phyloP scores from a whole-genome alignment of 2,329 filamentous ascomycete species.

The Colletotrichum theobromicola region DNA sequence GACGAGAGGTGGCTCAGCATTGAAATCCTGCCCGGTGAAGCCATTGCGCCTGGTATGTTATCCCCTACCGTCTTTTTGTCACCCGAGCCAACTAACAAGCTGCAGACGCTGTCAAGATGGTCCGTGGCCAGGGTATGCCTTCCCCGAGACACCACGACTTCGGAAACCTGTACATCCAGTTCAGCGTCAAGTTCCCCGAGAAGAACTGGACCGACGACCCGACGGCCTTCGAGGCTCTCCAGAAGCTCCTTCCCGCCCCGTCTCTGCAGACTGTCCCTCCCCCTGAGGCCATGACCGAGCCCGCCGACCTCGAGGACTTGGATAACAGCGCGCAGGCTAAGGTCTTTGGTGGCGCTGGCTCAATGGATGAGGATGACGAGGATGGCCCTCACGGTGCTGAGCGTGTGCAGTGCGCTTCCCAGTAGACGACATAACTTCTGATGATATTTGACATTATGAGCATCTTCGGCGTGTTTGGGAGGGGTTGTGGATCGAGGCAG shows the following conservation, averaged over 20 bases:
- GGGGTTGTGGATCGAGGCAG: constrained; percentile 24
- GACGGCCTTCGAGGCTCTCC: constrained; percentile 78
- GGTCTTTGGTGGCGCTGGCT: constrained; percentile 61
- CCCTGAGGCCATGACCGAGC: constrained; percentile 87
- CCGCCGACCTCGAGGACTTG: constrained; percentile 84
- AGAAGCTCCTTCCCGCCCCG: constrained; percentile 81
- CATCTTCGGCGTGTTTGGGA: constrained; percentile 23
- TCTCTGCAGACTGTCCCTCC: constrained; percentile 70
- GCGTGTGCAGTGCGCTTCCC: constrained; percentile 85
- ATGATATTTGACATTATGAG: constrained; percentile 18
- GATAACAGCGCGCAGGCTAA: constrained; percentile 72
- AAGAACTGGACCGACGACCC: constrained; percentile 71
- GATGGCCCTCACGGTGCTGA: constrained; percentile 77
- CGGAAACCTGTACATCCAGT: constrained; percentile 97
- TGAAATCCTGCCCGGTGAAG: constrained; percentile 91
- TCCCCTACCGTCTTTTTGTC: constrained; percentile 10
- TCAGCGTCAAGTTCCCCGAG: constrained; percentile 95
- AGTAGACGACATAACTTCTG: constrained; percentile 60
- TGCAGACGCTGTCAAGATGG: constrained; percentile 86
- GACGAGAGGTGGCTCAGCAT: constrained; percentile 97
- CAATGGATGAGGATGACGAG: constrained; percentile 78
- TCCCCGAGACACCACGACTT: constrained; percentile 93
- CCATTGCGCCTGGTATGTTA: constrained; percentile 84
- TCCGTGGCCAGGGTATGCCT: constrained; percentile 97
- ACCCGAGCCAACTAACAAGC: background rate